Evolutionary conservation across 495 filamentous ascomycete genomes (phyloP).

Genomic region (Evansstolkia leycettana): DNA sequence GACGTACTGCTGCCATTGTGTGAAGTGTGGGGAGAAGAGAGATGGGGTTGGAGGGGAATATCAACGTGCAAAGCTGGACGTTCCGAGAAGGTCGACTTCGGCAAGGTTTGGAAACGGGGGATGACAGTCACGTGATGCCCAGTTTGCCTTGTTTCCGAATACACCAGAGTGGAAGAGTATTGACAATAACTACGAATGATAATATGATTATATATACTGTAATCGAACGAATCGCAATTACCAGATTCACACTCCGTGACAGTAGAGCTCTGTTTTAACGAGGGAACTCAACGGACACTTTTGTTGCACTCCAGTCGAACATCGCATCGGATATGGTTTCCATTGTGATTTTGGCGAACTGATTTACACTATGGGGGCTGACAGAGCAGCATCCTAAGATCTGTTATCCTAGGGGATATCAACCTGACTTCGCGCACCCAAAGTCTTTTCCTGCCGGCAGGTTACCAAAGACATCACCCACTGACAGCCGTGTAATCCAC

Average conservation of each 20-base stretch:
- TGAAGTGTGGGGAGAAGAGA: conserved; percentile 37
- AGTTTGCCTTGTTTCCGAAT: conserved; percentile 21
- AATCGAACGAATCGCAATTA: too few species aligned
- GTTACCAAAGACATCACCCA: conserved; percentile 10
- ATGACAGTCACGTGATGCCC: conserved; percentile 29
- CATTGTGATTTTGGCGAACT: conserved; percentile 28
- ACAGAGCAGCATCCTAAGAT: conserved; percentile 6
- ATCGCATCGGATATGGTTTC: conserved; percentile 4
- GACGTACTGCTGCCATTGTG: conserved; percentile 82
- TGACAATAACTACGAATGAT: too few species aligned
- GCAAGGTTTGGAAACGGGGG: conserved; percentile 34
- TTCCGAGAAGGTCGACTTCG: conserved; percentile 29
- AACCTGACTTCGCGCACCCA: conserved; percentile 18
- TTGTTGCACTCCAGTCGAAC: too few species aligned
- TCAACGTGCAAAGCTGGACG: conserved; percentile 28
- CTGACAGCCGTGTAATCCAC: conserved; percentile 11
- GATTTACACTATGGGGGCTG: conserved; percentile 29
- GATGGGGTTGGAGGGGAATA: conserved; percentile 27
- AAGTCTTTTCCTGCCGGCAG: conserved; percentile 18
- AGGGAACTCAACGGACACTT: too few species aligned
- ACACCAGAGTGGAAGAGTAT: too few species aligned
- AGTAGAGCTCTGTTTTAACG: too few species aligned
- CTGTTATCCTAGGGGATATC: conserved; percentile 13
- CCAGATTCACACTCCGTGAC: too few species aligned
- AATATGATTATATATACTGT: too few species aligned